Evolutionary conservation across 2,329 filamentous ascomycete genomes (phyloP).

Genomic region (Alternaria panax): DNA sequence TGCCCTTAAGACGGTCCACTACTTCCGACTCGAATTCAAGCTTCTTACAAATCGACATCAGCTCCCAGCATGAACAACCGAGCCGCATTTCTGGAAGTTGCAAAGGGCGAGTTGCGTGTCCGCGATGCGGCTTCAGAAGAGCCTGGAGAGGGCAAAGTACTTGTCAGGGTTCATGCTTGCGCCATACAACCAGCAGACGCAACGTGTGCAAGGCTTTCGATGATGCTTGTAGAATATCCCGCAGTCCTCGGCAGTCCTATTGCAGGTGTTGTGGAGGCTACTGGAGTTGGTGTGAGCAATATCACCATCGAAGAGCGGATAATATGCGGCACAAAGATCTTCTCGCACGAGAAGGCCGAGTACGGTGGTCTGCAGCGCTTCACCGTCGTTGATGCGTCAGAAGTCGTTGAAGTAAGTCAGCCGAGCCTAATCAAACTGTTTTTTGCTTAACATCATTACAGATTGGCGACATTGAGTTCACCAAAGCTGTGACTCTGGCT

Average conservation of each 20-base stretch:
- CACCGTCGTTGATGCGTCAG: constrained; percentile 24
- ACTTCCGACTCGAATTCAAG: background rate
- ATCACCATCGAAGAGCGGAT: constrained; percentile 48
- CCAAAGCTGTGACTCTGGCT: constrained; percentile 28
- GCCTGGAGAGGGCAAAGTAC: constrained; percentile 26
- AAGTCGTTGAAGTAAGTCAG: constrained; percentile 21
- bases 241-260: constrained; percentile 39
- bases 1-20: background rate
- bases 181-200: constrained; percentile 40
- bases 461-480: constrained; percentile 32
- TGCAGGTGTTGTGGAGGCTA: constrained; percentile 41
- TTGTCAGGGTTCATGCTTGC: constrained; percentile 32
- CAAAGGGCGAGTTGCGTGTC: constrained; percentile 21
- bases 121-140: constrained; percentile 24
- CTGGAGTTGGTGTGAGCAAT: constrained; percentile 40
- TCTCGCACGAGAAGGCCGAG: constrained; percentile 27
- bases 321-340: constrained; percentile 28
- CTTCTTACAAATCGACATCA: background rate
- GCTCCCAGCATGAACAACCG: constrained; percentile 35
- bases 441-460: constrained; percentile 20
- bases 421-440: background rate
- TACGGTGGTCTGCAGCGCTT: constrained; percentile 31
- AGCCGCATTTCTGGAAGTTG: constrained; percentile 27
- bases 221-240: constrained; percentile 35
- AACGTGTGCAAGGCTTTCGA: constrained; percentile 28